phyloP scores from a whole-genome alignment of 106 monocot genomes.

The Acorus calamus region DNA sequence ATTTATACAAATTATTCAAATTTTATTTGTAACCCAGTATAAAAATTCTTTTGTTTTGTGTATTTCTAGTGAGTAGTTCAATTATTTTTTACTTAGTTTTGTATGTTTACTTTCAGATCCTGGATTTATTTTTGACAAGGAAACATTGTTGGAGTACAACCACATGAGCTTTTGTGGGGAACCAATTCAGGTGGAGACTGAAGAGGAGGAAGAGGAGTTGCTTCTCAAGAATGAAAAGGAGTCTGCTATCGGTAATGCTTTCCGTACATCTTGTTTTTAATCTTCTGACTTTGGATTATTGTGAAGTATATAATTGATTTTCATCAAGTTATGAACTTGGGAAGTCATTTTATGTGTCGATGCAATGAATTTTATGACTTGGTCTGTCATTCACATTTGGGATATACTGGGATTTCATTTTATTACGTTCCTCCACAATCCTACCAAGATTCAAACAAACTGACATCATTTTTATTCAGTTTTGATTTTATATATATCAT shows the following conservation, averaged over 20 bases:
- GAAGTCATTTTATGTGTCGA: too few species aligned
- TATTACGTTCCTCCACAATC: too few species aligned
- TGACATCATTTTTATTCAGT: too few species aligned
- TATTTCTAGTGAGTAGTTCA: neutral
- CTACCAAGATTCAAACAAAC: too few species aligned
- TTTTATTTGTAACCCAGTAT: neutral
- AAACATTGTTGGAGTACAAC: constrained; percentile 48
- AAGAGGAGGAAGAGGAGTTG: constrained; percentile 75
- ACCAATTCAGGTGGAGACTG: constrained; percentile 62
- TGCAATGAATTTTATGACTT: too few species aligned
- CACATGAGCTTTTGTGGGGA: constrained; percentile 91
- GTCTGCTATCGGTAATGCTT: constrained; percentile 55
- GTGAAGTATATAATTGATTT: neutral
- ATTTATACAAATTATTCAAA: neutral
- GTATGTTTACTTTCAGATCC: constrained; percentile 31
- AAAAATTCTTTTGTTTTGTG: neutral
- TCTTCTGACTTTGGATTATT: neutral
- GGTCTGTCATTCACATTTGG: too few species aligned
- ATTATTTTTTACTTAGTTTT: constrained; percentile 1
- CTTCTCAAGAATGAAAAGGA: constrained; percentile 71
- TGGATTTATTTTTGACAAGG: constrained; percentile 81
- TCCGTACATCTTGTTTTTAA: neutral
- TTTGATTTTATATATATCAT: too few species aligned
- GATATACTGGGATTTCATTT: too few species aligned
- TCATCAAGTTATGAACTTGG: neutral